A percentile compares a stretch with the other conserved stretches of the same genome.
phyloP scores from a whole-genome alignment of 345 rosid species.

The Eucalyptus cloeziana region DNA sequence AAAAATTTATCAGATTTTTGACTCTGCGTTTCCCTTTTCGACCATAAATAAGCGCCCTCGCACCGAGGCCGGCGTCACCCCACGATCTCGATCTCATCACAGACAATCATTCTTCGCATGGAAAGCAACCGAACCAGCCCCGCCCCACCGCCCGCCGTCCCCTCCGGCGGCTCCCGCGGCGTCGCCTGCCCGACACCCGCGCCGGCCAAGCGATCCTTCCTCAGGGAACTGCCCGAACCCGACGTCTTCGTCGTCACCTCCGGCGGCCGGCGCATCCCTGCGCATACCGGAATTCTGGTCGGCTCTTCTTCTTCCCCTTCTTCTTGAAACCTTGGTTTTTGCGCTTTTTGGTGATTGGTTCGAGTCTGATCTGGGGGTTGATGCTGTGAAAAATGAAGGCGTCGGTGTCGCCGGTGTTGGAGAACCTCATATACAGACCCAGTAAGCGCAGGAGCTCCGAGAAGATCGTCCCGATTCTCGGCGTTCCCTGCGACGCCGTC shows the following conservation, averaged over 20 bases:
- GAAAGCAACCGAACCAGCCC: not conserved
- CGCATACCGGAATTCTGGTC: conserved; percentile 62
- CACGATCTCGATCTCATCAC: not conserved
- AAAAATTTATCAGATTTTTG: not conserved
- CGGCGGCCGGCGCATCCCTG: conserved; percentile 57
- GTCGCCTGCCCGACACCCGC: not conserved
- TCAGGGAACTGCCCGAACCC: conserved; percentile 21
- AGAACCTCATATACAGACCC: conserved; percentile 39
- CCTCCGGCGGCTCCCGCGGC: not conserved
- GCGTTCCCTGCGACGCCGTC: conserved; percentile 83
- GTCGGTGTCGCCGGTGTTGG: conserved; percentile 57
- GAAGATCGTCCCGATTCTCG: conserved; percentile 51
- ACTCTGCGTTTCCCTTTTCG: not conserved
- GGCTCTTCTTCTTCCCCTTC: not conserved
- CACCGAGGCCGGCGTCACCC: not conserved
- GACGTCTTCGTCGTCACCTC: conserved; percentile 65
- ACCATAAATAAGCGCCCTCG: not conserved
- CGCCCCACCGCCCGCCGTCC: not conserved
- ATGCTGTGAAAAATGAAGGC: conserved; percentile 18
- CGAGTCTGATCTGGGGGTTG: not conserved
- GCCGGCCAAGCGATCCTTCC: not conserved
- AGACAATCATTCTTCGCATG: not conserved
- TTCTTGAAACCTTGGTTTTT: not conserved
- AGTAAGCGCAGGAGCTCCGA: conserved; percentile 36
- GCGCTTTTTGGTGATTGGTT: not conserved